Base-by-base conservation (phyloP, 192 early-diverging fungal species). In the Thamnidium elegans region DNA sequence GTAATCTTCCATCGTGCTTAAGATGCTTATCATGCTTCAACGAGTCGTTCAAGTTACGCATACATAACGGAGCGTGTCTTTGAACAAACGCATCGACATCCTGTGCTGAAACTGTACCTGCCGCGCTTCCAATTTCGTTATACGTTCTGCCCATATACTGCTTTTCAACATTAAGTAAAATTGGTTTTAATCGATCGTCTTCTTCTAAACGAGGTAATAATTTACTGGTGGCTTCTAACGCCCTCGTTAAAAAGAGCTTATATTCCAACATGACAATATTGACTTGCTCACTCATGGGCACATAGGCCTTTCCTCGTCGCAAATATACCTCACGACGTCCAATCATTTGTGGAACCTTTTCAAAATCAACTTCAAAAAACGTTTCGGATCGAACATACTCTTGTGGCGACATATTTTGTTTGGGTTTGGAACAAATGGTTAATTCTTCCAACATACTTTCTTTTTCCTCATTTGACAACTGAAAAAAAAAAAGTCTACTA, bases 61-160 rank as follows among this genome's bases (percentile, higher is more conserved):
- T 99, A 72, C 97, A 99, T 21, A 89, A 81, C 31, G 97, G 93
- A 81, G 97, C 97, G 69, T 89, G 84, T 19, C 67, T 74, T 9
- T 80, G 80, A 6, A 70, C 54, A 34, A 92, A 79, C 66, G 96
- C 82, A 56, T 86, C 85, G 13, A 92, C 74, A n/a, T 78, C 71
- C 4, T 86, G 89, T 7, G 78, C 77, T 10, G 81, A 69, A 0
- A 68, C 72, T 1, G 67, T 72, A 14, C 78, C 74, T 31, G 69
- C 73, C 7, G 61, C 69, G 20, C 59, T 48, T 6, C 13, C 17
- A 19, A 17, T 23, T 21, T 59, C 58, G 11, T 31, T 26, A 45
- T 94, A 96, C 36, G 84, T 84, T 46, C 84, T 83, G 1, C 87
- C 87, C 3, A 86, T 74, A 54, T 90, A 87, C 75, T 95, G 93